Conservation (phyloP, 2,329 filamentous ascomycete genomes). For the Phaeosphaeriaceae sp. region DNA sequence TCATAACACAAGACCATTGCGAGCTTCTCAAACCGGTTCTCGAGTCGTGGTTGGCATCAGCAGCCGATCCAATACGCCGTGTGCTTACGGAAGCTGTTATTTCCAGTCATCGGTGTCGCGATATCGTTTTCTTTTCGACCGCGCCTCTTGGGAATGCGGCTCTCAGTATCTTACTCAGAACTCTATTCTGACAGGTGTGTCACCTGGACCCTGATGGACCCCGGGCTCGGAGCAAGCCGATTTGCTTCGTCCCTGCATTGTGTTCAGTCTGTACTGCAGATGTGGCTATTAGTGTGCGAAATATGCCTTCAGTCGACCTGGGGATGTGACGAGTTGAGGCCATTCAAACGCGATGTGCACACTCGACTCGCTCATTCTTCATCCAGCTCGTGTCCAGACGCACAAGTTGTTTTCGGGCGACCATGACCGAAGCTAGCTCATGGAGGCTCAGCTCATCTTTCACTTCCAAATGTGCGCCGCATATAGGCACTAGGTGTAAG, state of each 20-base stretch:
- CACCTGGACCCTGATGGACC: slow-evolving; percentile 21
- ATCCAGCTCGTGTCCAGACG: neutral
- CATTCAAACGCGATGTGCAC: neutral
- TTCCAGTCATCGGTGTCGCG: neutral
- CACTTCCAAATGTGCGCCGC: neutral
- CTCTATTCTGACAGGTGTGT: slow-evolving; percentile 25
- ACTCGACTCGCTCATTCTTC: neutral
- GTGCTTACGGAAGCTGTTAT: slow-evolving; percentile 2
- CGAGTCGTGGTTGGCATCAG: neutral
- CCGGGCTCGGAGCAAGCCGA: slow-evolving; percentile 11
- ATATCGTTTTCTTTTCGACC: slow-evolving; percentile 1
- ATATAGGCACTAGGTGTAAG: neutral
- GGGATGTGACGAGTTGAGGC: neutral
- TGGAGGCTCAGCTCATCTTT: neutral
- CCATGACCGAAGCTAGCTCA: neutral
- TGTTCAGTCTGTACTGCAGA: slow-evolving; percentile 2
- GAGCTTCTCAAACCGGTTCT: neutral
- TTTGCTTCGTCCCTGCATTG: neutral
- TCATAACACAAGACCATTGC: neutral
- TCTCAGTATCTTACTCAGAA: slow-evolving; percentile 37
- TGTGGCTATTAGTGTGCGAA: neutral
- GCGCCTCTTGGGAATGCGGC: slow-evolving; percentile 21
- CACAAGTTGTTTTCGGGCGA: neutral
- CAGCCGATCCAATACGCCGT: neutral
- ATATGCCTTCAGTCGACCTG: slow-evolving; percentile 4